Conservation (phyloP, 1,284 basidiomycete genomes). For the Coniophora puteana region DNA sequence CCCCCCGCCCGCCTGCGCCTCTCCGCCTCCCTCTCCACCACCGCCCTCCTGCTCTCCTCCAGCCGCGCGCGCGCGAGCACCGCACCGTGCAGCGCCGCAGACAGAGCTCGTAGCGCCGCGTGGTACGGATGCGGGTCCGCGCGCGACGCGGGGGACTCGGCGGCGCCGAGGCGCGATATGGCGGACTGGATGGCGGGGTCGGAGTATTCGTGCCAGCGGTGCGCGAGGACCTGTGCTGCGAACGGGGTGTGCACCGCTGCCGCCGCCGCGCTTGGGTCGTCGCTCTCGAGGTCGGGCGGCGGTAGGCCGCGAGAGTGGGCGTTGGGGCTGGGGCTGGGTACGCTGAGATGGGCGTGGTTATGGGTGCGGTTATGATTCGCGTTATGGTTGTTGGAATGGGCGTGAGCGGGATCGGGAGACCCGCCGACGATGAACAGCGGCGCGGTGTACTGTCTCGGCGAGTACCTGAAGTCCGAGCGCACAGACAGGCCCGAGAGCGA, state of each 20-base stretch:
- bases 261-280: slow-evolving; percentile 27
- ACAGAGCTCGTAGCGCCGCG: slow-evolving; percentile 62
- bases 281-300: slow-evolving; percentile 28
- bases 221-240: slow-evolving; percentile 48
- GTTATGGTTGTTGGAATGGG: no score
- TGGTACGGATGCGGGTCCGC: slow-evolving; percentile 58
- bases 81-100: slow-evolving; percentile 57
- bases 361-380: no score
- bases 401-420: slow-evolving; percentile 30
- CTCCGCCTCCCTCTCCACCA: slow-evolving; percentile 57
- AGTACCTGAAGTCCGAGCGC: no score
- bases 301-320: slow-evolving; percentile 14
- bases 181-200: slow-evolving; percentile 65
- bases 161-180: slow-evolving; percentile 42
- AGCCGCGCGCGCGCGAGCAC: slow-evolving; percentile 51
- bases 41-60: slow-evolving; percentile 46
- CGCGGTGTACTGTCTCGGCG: slow-evolving; percentile 19
- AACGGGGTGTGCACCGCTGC: slow-evolving; percentile 23
- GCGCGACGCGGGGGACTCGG: slow-evolving; percentile 44
- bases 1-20: slow-evolving; percentile 46
- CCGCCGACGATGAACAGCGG: slow-evolving; percentile 60
- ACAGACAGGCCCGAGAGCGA: slow-evolving; percentile 31
- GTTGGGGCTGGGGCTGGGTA: slow-evolving; percentile 21
- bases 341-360: no score
- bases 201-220: slow-evolving; percentile 67